A percentile compares a stretch with the other conserved stretches of the same genome.
phyloP scores from a whole-genome alignment of 352 stramenopile species.

The Plasmopara viticola region DNA sequence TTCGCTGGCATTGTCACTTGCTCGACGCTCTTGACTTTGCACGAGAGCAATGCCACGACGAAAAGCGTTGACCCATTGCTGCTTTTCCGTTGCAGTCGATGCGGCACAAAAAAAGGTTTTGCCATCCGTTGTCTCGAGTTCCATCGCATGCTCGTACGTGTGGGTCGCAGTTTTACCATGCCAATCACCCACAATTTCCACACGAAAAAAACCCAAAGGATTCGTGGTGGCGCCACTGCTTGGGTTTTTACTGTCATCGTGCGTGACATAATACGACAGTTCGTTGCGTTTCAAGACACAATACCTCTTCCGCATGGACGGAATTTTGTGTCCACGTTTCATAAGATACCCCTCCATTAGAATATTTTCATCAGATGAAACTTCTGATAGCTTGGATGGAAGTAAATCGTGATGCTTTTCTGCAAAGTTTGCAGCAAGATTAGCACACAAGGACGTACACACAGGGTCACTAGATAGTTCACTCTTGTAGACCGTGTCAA shows the following conservation, averaged over 20 bases:
- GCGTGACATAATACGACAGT: constrained; percentile 59
- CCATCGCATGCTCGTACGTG: constrained; percentile 52
- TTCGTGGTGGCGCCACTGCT: constrained; percentile 20
- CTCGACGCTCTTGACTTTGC: constrained; percentile 12
- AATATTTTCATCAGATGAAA: constrained; percentile 13
- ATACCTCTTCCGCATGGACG: constrained; percentile 73
- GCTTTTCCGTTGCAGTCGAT: constrained; percentile 43
- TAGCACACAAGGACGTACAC: constrained; percentile 23
- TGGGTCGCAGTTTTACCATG: constrained; percentile 52
- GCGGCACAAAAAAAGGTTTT: constrained; percentile 73
- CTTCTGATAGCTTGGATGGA: neutral
- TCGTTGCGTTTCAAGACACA: constrained; percentile 49
- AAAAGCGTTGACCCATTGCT: constrained; percentile 56
- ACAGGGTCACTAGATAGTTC: constrained; percentile 27
- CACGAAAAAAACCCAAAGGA: constrained; percentile 30
- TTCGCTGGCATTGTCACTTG: constrained; percentile 4
- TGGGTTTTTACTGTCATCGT: constrained; percentile 56
- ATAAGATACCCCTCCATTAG: constrained; percentile 74
- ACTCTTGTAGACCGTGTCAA: constrained; percentile 65
- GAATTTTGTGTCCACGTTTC: constrained; percentile 63
- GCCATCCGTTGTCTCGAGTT: constrained; percentile 56
- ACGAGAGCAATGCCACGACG: constrained; percentile 39
- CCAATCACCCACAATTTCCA: constrained; percentile 62
- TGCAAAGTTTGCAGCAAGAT: constrained; percentile 15
- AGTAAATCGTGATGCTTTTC: neutral